Evolutionary conservation across 306 rosid genomes (phyloP).

Genomic region (Hippophae tibetana): DNA sequence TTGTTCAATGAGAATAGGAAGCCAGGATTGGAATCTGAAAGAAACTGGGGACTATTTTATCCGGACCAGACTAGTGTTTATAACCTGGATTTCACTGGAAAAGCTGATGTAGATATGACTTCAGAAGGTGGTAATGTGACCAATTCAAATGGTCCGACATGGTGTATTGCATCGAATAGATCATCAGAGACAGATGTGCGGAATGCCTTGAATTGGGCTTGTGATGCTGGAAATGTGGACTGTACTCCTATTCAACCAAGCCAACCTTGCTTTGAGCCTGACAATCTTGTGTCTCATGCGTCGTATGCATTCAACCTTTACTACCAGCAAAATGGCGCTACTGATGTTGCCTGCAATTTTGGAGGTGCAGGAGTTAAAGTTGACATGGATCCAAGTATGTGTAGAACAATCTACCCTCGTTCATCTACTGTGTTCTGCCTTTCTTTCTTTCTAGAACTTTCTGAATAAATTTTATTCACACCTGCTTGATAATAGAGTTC

Average conservation of each 20-base stretch:
- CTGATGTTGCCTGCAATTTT: constrained; percentile 88
- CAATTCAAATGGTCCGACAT: constrained; percentile 51
- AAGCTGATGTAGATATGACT: constrained; percentile 51
- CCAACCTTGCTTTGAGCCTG: constrained; percentile 95
- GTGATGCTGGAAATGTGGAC: constrained; percentile 95
- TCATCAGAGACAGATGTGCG: constrained; percentile 79
- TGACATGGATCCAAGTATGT: constrained; percentile 90
- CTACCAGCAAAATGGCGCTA: constrained; percentile 88
- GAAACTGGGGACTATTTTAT: constrained; percentile 96
- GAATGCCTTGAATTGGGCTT: constrained; percentile 93
- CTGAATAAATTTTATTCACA: no score
- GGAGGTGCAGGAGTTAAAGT: constrained; percentile 81
- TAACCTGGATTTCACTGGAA: constrained; percentile 83
- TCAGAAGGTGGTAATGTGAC: constrained; percentile 43
- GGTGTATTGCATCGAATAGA: constrained; percentile 94
- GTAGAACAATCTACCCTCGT: constrained; percentile 6
- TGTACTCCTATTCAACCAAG: constrained; percentile 95
- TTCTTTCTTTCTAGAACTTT: no score
- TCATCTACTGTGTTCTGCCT: neutral
- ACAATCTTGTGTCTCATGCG: constrained; percentile 72
- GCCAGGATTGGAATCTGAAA: constrained; percentile 92
- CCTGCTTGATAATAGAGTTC: no score
- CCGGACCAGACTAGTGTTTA: constrained; percentile 95
- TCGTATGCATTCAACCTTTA: constrained; percentile 85
- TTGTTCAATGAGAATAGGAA: constrained; percentile 87